Evolutionary conservation across 2,329 filamentous ascomycete species (phyloP), one percentile per base, ranked within the genome.

Genomic region (Sphaerulina populicola): DNA sequence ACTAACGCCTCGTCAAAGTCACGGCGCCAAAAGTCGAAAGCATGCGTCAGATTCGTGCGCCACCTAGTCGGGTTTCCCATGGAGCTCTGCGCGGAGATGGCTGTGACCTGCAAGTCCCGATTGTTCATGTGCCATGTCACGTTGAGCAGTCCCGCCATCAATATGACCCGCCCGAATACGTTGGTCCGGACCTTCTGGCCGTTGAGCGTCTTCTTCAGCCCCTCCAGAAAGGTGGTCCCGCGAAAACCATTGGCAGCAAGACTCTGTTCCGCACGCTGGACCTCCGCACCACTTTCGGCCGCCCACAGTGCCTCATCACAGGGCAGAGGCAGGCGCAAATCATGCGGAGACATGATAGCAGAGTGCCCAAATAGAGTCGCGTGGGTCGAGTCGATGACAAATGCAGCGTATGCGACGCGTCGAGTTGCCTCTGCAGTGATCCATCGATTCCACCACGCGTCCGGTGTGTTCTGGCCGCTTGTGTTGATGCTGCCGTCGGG

Each of bases 121-220:
- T 97, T 90, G 65, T 94, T 93, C 86, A 97, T 91, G 68, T 97
- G 91, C 88, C 89, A 97, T 64, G 86, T 93, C 29, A 97, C 88
- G 59, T 88, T 96, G 21, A 97, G 74, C 27, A 98, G 72, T 0
- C 93, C 93, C 1, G 91, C 86, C 89, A 97, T 97, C 46, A 98
- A 76, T 40, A 95, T 88, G 2, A 86, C 93, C 36, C 93, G 82
- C 1, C 91, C 93, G 65, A 97, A 98, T 0, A 88, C 85, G 66
- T 96, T 96, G 2, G 93, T 97, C 47, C 84, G 81, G 4, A 97
- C 90, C 51, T 81, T 82, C 56, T 91, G 81, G n/a, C 83, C 83
- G 59, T 88, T 91, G 14, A 98, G 74, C 0, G 89, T 96, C 57
- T 84, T 81, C 71, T 95, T 96, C 15, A 97, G 76, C 0, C 88